Evolutionary conservation across 2,329 filamentous ascomycete genomes (phyloP), one percentile per base, ranked within the genome.

Genomic region (Lachnellula willkommii): DNA sequence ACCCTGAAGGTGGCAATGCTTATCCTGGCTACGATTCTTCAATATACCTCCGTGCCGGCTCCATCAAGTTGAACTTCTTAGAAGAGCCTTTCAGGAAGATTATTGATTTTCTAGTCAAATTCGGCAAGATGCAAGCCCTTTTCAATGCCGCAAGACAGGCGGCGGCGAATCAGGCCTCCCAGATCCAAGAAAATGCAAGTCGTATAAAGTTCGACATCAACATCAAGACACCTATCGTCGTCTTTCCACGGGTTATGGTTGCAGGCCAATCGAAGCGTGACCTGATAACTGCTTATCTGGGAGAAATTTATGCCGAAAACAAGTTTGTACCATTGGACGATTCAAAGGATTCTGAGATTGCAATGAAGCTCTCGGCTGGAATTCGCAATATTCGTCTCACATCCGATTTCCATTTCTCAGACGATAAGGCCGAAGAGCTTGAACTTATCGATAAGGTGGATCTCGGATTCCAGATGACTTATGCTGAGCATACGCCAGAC

Each of bases 71-170:
- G 69, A 97, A 96, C 70, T 99, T 99, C 70, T 75, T 97, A 4
- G 93, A 96, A 59, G 95, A 99, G 71, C 94, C 94, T 0, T 96
- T 97, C 77, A 85, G 94, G 52, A 97, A 97, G 74, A 97, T 99
- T 61, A 90, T 99, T 72, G 90, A 95, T 63, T 99, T 99, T 72
- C 78, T 95, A 45, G 91, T 99, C 70, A 99, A 99, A 67, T 99
- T 99, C 70, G 94, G 95, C 58, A 96, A 95, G 73, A 99, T 99
- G 94, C 94, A 99, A 72, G 93, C 94, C 22, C 88, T 99, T 52
- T 99, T 96, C 77, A 99, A 99, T 68, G 93, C 94, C 43, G 94
- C 95, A 12, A 84, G 95, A 36, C 90, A 96, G 72, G 95, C 93
- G 40, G 94, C 95, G 2, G 90, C 94, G 40, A 93, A 89, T 59